Base-by-base conservation (phyloP, 116 monocot genomes). In the Posidonia oceanica region DNA sequence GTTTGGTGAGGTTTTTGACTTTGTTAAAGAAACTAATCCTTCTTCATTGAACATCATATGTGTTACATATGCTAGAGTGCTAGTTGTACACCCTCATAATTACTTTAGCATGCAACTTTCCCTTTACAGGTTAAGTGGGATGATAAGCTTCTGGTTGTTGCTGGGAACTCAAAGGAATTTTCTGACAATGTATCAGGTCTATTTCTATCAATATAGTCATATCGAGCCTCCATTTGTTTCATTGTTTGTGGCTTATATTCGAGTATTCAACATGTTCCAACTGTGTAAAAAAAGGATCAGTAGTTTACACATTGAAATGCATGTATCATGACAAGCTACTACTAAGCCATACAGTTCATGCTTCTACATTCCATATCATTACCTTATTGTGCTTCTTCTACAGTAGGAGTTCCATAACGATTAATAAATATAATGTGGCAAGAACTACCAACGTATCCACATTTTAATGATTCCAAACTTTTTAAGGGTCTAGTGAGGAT, bases 41-140 rank as follows among this genome's bases (percentile, higher is more conserved):
- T 39, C 40, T 11, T 14, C 21, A 21, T 18, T 58, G 16, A 40
- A 41, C 1, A 15, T 63, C 63, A 44, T 23, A 54, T 51, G 38
- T n/a, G 1, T 13, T 22, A 38, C 36, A 63, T 39, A 10, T 36
- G 37, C 38, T 14, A 59, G n/a, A 59, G n/a, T 63, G 29, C 10
- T 63, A 39, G 17, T 39, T 23, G 20, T 13, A 14, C 29, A 39
- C 13, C 39, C 29, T 4, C 64, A 40, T 64, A 64, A 36, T 39
- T 64, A n/a, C 11, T 59, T 42, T 54, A 55, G 16, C 37, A 14
- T 68, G 14, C 39, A 54, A 62, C 14, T 54, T 75, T 57, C 1
- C n/a, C 61, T 71, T 52, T 74, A 13, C 76, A 95, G 95, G 80
- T 95, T 3, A 84, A 80, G 63, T 88, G 88, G 91, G 83, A 75